Conservation (phyloP, 1,139 yeast genomes). For the Candida sp. region DNA sequence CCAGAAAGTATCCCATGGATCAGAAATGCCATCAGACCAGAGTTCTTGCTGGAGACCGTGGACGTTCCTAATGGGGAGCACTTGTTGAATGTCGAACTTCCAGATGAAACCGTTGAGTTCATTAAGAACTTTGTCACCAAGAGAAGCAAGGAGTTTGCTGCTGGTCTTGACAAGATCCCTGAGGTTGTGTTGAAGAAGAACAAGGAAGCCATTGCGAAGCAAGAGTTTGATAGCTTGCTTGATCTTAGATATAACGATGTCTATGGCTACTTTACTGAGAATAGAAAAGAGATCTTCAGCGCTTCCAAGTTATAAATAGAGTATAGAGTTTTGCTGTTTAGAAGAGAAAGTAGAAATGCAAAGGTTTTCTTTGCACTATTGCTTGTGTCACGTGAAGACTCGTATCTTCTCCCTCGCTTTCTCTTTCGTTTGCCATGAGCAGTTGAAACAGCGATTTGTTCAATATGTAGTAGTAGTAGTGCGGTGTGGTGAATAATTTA, state of each 20-base stretch:
- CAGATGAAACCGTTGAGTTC: conserved; percentile 45
- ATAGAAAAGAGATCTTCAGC: not conserved
- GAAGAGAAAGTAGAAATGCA: no score
- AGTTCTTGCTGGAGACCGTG: conserved; percentile 34
- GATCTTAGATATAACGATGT: conserved; percentile 15
- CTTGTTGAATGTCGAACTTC: conserved; percentile 55
- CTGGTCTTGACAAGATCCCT: conserved; percentile 21
- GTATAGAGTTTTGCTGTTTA: no score
- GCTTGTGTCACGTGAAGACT: no score
- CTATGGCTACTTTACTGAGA: conserved; percentile 12
- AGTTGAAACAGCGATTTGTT: no score
- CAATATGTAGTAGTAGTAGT: no score
- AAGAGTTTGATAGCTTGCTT: conserved; percentile 13
- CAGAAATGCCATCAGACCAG: conserved; percentile 31
- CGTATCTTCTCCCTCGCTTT: no score
- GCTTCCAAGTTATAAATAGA: not conserved
- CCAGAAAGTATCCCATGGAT: conserved; percentile 36
- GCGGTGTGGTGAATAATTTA: no score
- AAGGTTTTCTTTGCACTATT: no score
- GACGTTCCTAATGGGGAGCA: conserved; percentile 55
- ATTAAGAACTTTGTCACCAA: conserved; percentile 19
- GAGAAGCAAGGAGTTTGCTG: conserved; percentile 19
- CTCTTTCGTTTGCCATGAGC: no score
- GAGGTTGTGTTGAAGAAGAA: conserved; percentile 26
- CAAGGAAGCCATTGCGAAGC: conserved; percentile 22